Evolutionary conservation across 352 stramenopile species (phyloP).

Genomic region (Phytopythium kandeliae): DNA sequence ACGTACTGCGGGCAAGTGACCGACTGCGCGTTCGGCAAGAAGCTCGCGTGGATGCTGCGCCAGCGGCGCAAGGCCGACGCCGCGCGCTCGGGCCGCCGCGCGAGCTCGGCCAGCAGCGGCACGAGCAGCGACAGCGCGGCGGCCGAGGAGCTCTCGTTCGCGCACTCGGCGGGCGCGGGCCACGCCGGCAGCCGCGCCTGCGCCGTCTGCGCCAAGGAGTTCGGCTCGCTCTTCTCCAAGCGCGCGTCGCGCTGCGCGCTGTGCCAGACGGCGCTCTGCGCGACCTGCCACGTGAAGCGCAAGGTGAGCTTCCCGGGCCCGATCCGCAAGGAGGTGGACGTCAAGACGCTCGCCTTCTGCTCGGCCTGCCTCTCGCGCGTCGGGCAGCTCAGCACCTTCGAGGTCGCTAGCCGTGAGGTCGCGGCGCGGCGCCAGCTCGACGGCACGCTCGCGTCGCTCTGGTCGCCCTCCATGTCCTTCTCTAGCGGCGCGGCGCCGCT

Average conservation of each 20-base stretch:
- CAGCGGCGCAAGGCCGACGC: conserved; percentile 13
- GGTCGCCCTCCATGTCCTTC: background rate
- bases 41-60: conserved; percentile 35
- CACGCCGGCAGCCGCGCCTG: conserved; percentile 5
- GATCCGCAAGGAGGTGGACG: conserved; percentile 22
- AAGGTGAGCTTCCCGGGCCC: conserved; percentile 28
- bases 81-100: background rate
- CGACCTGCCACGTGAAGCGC: conserved; percentile 27
- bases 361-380: conserved; percentile 28
- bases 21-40: conserved; percentile 45
- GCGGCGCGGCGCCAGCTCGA: conserved; percentile 4
- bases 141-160: conserved; percentile 4
- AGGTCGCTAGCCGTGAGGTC: conserved; percentile 25
- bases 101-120: background rate
- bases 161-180: background rate
- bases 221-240: conserved; percentile 21
- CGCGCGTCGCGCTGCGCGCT: conserved; percentile 19
- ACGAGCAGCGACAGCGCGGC: conserved; percentile 6
- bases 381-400: conserved; percentile 19
- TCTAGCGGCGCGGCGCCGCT: background rate
- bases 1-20: conserved; percentile 26
- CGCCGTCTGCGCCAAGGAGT: conserved; percentile 22
- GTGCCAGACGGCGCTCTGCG: conserved; percentile 26
- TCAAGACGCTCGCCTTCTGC: conserved; percentile 23
- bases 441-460: conserved; percentile 3